Conservation (phyloP, 1,139 yeast species). For the Geotrichum klebahnii region DNA sequence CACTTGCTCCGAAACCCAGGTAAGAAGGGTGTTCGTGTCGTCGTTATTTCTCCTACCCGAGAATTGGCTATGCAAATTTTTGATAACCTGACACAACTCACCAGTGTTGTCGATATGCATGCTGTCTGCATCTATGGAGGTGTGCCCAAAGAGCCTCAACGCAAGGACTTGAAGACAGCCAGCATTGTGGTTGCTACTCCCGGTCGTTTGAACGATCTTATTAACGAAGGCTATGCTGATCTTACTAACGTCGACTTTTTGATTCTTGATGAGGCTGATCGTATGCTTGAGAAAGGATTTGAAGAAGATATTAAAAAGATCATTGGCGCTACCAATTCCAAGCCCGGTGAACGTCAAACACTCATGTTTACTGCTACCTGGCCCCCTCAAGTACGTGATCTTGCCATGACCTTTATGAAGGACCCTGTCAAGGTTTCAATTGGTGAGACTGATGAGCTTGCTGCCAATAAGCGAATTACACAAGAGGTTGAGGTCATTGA, state of each 20-base stretch:
- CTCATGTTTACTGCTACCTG: conserved; percentile 87
- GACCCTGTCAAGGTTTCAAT: conserved; percentile 81
- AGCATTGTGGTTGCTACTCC: conserved; percentile 94
- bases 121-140: conserved; percentile 95
- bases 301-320: conserved; percentile 91
- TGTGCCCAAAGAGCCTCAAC: conserved; percentile 91
- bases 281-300: conserved; percentile 96
- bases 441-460: conserved; percentile 89
- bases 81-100: conserved; percentile 70
- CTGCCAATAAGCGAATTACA: conserved; percentile 89
- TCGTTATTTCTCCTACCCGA: conserved; percentile 93
- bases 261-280: conserved; percentile 94
- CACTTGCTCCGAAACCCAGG: conserved; percentile 43
- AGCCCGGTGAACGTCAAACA: conserved; percentile 58
- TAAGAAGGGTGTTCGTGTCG: conserved; percentile 57
- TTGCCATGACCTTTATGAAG: conserved; percentile 67
- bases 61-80: conserved; percentile 92
- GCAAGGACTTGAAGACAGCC: conserved; percentile 57
- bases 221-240: conserved; percentile 81
- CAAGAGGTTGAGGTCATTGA: conserved; percentile 92
- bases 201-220: conserved; percentile 86
- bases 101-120: conserved; percentile 56
- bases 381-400: conserved; percentile 89
- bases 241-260: conserved; percentile 67
- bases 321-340: conserved; percentile 51